These are phyloP conservation scores for Fusarium verrucosum DNA, from an alignment of 2,329 filamentous ascomycete species.

Conservation along the genomic window DNA sequence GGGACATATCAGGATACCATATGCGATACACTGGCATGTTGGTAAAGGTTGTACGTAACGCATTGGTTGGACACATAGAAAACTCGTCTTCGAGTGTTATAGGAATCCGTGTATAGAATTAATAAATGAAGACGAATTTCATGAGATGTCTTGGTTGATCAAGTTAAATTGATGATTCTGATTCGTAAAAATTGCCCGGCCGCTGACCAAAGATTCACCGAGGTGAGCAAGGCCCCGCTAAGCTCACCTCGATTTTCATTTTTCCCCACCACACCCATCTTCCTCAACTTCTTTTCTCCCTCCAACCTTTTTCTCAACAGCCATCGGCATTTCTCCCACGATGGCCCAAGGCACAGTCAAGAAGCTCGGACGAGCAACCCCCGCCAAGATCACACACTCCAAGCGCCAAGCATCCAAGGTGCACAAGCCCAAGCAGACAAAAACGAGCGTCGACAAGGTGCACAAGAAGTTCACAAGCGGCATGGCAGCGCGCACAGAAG, in stretches of 20 bases:
- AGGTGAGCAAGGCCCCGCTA: conserved; percentile 21
- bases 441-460: conserved; percentile 60
- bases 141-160: not conserved
- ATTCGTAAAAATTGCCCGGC: too few species aligned
- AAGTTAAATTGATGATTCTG: not conserved
- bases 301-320: conserved; percentile 45
- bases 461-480: conserved; percentile 65
- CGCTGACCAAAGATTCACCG: not conserved
- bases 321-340: not conserved
- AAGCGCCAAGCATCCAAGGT: conserved; percentile 58
- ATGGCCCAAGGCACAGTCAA: conserved; percentile 68
- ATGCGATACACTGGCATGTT: conserved; percentile 13
- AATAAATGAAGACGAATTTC: not conserved
- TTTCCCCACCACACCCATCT: conserved; percentile 4
- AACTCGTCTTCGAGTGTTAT: not conserved
- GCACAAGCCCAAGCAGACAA: conserved; percentile 59
- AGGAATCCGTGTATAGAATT: not conserved
- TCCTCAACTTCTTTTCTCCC: conserved; percentile 34
- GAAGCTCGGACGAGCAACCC: conserved; percentile 54
- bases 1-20: conserved; percentile 36
- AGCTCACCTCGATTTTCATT: conserved; percentile 38
- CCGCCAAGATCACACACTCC: conserved; percentile 54
- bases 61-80: not conserved
- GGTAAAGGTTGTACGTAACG: conserved; percentile 18
- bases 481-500: conserved; percentile 64